phyloP scores from a whole-genome alignment of 148 eudicot species.

The Camellia sinensis region DNA sequence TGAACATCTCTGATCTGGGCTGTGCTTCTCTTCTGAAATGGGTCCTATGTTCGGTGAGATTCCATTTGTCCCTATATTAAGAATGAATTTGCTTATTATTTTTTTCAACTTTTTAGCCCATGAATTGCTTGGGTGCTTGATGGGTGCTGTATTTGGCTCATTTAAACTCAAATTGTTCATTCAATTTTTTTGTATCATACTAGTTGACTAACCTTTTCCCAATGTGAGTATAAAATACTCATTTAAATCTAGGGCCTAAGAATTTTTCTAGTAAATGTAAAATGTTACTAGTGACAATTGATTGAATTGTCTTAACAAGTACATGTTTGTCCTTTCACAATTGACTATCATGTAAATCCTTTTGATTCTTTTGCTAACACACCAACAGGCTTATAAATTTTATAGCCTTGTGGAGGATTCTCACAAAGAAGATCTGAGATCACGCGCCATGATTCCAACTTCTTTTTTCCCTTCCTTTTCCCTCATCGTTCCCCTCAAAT shows the following conservation, averaged over 20 bases:
- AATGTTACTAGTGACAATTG: background rate
- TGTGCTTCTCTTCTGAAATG: slow-evolving; percentile 52
- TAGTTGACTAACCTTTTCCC: background rate
- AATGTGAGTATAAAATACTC: background rate
- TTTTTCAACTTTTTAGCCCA: too few species aligned
- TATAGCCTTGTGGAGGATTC: background rate
- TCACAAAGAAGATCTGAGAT: too few species aligned
- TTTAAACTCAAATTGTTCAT: background rate
- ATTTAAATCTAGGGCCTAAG: background rate
- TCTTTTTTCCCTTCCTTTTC: too few species aligned
- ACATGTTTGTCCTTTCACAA: background rate
- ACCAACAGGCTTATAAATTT: background rate
- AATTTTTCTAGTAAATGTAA: background rate
- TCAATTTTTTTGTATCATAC: background rate
- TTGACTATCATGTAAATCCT: background rate
- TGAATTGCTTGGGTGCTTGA: background rate
- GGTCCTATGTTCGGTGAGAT: slow-evolving; percentile 51
- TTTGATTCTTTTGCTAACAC: background rate
- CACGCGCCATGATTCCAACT: too few species aligned
- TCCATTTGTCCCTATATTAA: background rate
- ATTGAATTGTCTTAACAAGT: background rate
- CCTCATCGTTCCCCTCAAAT: too few species aligned
- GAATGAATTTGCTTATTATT: background rate
- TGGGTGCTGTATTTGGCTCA: background rate
- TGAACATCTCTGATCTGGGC: slow-evolving; percentile 44